Evolutionary conservation across 352 stramenopile genomes (phyloP).

Genomic region (Phytophthora sp.): DNA sequence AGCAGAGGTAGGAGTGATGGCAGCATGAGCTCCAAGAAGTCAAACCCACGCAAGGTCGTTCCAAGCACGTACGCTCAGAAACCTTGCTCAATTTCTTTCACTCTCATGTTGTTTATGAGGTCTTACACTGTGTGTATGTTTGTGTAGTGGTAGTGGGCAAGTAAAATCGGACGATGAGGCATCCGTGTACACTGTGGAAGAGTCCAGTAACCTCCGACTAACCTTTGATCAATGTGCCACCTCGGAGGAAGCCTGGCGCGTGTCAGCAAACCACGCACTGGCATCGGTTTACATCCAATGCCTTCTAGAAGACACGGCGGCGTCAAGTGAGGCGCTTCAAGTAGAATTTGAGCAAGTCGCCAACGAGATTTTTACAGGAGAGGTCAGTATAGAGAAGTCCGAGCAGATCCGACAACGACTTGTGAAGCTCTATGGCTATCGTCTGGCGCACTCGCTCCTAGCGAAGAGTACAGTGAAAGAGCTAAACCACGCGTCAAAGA

Average conservation of each 20-base stretch:
- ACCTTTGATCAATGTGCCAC: constrained; percentile 35
- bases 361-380: constrained; percentile 27
- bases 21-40: constrained; percentile 15
- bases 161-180: constrained; percentile 3
- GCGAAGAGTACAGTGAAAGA: constrained; percentile 54
- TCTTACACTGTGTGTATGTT: neutral
- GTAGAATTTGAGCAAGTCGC: constrained; percentile 33
- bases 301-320: neutral
- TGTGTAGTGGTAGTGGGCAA: constrained; percentile 17
- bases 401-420: constrained; percentile 42
- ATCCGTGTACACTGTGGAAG: constrained; percentile 1
- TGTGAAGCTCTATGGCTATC: constrained; percentile 54
- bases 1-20: constrained; percentile 17
- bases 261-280: constrained; percentile 57
- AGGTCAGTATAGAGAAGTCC: constrained; percentile 23
- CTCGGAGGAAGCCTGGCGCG: constrained; percentile 51
- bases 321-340: neutral
- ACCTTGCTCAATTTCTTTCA: neutral
- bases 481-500: constrained; percentile 26
- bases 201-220: neutral
- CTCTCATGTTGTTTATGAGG: neutral
- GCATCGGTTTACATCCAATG: constrained; percentile 43
- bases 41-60: constrained; percentile 44
- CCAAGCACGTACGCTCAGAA: constrained; percentile 37
- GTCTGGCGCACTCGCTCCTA: constrained; percentile 53